Conservation (phyloP, 148 eudicot genomes). For the Chenopodium berlandieri region DNA sequence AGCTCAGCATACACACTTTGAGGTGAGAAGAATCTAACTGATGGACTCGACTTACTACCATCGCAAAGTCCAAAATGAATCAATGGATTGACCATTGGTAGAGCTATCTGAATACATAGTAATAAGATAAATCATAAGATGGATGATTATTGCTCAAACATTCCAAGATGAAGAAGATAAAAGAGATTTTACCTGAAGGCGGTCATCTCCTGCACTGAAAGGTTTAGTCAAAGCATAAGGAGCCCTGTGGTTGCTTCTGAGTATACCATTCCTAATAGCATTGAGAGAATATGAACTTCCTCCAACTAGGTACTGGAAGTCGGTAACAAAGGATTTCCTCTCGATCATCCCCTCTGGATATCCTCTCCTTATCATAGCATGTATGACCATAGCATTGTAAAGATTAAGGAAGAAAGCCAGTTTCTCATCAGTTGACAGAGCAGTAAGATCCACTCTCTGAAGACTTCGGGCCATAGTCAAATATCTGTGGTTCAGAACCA, state of each 20-base stretch:
- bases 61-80: slow-evolving; percentile 88
- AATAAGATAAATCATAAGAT: neutral
- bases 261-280: slow-evolving; percentile 71
- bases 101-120: slow-evolving; percentile 48
- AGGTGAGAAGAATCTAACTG: slow-evolving; percentile 65
- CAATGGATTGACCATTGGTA: slow-evolving; percentile 56
- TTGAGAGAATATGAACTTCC: slow-evolving; percentile 72
- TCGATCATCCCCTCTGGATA: slow-evolving; percentile 77
- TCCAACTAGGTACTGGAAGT: slow-evolving; percentile 77
- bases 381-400: slow-evolving; percentile 87
- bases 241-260: slow-evolving; percentile 79
- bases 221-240: slow-evolving; percentile 78
- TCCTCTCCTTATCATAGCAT: slow-evolving; percentile 76
- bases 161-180: neutral
- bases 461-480: slow-evolving; percentile 65
- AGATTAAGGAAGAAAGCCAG: slow-evolving; percentile 84
- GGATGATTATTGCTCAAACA: neutral
- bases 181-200: slow-evolving; percentile 57
- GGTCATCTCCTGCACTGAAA: slow-evolving; percentile 62
- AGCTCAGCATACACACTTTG: slow-evolving; percentile 68
- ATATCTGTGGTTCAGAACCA: slow-evolving; percentile 52
- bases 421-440: slow-evolving; percentile 62
- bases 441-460: slow-evolving; percentile 59
- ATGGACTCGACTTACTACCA: slow-evolving; percentile 79
- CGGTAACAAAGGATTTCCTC: slow-evolving; percentile 65